phyloP scores from a whole-genome alignment of 495 filamentous ascomycete species.

The Podospora fimiseda region DNA sequence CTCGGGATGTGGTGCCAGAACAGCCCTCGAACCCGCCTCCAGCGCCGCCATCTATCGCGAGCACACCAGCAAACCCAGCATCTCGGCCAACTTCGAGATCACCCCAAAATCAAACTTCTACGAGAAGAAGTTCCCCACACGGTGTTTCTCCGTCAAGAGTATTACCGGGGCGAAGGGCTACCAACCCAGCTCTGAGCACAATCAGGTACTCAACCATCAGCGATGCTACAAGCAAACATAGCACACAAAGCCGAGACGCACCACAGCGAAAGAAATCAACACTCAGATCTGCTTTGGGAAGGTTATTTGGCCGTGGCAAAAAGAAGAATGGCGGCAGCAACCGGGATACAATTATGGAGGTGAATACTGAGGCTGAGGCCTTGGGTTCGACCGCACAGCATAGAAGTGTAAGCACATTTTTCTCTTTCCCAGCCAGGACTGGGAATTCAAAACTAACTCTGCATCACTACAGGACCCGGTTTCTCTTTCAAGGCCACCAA shows the following conservation, averaged over 20 bases:
- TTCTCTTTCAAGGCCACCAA: slow-evolving; percentile 26
- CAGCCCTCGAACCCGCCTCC: slow-evolving; percentile 20
- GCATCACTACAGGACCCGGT: slow-evolving; percentile 35
- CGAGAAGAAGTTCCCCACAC: slow-evolving; percentile 15
- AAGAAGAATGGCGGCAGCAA: slow-evolving; percentile 32
- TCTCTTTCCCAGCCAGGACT: neutral
- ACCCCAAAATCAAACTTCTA: slow-evolving; percentile 16
- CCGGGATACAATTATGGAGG: slow-evolving; percentile 11
- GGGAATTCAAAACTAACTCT: neutral
- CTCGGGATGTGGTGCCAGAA: slow-evolving; percentile 15
- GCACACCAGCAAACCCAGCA: slow-evolving; percentile 7
- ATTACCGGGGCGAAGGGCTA: slow-evolving; percentile 21
- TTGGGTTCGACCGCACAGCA: slow-evolving; percentile 25
- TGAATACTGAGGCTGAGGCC: slow-evolving; percentile 15
- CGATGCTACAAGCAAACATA: slow-evolving; percentile 28
- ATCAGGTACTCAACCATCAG: slow-evolving; percentile 37
- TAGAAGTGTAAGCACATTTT: slow-evolving; percentile 38
- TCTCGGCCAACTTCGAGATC: slow-evolving; percentile 22
- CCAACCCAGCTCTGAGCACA: slow-evolving; percentile 29
- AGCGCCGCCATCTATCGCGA: slow-evolving; percentile 12
- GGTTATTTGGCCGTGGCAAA: slow-evolving; percentile 45
- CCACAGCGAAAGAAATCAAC: slow-evolving; percentile 47
- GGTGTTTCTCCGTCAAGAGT: slow-evolving; percentile 15
- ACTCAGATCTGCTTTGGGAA: slow-evolving; percentile 41
- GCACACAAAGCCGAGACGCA: slow-evolving; percentile 24